Percentiles rank a stretch among this genome's conserved stretches.
Conservation (phyloP, 441 rosid genomes). For the Francoa sonchifolia region DNA sequence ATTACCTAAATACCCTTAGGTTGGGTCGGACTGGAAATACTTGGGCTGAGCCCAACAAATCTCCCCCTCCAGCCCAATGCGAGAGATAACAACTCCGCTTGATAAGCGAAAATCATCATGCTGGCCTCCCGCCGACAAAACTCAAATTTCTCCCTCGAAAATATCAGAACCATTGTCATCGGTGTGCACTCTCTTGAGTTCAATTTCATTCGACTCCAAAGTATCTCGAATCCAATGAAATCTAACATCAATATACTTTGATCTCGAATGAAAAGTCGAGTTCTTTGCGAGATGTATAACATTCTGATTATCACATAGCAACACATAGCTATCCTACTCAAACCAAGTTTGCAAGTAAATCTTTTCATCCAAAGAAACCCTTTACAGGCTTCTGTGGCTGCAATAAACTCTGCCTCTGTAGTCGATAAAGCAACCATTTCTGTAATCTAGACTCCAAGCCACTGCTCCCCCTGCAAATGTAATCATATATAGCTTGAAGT, state of each 20-base stretch:
- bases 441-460: background rate
- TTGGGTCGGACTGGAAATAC: too few species aligned
- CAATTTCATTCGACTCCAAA: background rate
- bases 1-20: too few species aligned
- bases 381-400: background rate
- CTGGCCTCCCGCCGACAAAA: background rate
- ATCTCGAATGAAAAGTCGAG: background rate
- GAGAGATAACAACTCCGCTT: too few species aligned
- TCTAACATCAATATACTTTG: constrained; percentile 3
- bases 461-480: background rate
- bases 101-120: constrained; percentile 8
- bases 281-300: constrained; percentile 1
- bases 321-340: background rate
- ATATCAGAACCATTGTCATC: background rate
- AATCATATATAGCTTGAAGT: background rate
- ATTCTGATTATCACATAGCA: constrained; percentile 5
- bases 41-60: background rate
- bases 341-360: background rate
- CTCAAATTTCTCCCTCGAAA: background rate
- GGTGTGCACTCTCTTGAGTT: background rate
- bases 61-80: constrained; percentile 8
- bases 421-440: constrained; percentile 1
- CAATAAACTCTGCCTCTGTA: background rate
- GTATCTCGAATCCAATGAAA: background rate
- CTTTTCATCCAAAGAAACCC: constrained; percentile 2